phyloP scores from a whole-genome alignment of 2,329 filamentous ascomycete genomes.

The Colletotrichum sp. region DNA sequence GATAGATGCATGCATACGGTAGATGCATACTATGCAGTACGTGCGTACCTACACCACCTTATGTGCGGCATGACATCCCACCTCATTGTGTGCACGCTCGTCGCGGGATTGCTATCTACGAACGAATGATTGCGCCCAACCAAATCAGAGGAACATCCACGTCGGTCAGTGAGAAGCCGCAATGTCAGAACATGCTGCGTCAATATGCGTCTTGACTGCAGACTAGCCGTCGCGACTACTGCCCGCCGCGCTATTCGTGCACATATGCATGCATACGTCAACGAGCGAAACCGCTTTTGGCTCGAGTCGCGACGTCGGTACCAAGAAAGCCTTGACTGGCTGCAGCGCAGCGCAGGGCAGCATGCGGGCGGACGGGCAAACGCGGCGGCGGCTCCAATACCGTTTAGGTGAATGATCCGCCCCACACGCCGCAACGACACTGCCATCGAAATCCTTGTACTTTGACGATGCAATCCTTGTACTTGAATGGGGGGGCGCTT shows the following conservation, averaged over 20 bases:
- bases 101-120: neutral
- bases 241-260: constrained; percentile 1
- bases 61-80: neutral
- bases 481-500: neutral
- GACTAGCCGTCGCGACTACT: neutral
- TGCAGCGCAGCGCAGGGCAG: neutral
- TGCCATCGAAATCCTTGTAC: neutral
- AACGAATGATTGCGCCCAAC: neutral
- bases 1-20: neutral
- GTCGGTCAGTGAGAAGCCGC: neutral
- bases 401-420: neutral
- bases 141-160: neutral
- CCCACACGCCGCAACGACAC: neutral
- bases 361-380: neutral
- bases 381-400: neutral
- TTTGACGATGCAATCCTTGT: neutral
- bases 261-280: constrained; percentile 6
- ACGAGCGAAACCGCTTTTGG: constrained; percentile 16
- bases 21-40: neutral
- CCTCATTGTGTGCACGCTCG: neutral
- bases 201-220: neutral
- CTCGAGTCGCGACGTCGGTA: constrained; percentile 18
- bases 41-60: neutral
- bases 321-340: constrained; percentile 5
- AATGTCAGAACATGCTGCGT: neutral